Conservation (phyloP, 805 yeast genomes). For the Kluyveromyces dobzhanskii region DNA sequence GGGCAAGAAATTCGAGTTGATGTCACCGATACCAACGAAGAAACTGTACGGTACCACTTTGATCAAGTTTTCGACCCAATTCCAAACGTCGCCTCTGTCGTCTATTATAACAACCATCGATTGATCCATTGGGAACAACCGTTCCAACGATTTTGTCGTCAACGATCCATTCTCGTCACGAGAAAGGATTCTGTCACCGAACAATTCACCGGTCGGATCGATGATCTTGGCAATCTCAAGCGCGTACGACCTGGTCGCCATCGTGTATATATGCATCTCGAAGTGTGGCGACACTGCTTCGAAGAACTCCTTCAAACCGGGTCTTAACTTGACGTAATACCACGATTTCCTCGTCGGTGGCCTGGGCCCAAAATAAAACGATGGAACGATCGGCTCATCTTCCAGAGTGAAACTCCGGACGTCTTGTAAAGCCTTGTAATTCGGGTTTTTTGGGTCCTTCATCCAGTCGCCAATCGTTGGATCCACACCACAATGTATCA, state of each 20-base stretch:
- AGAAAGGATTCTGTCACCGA: conserved; percentile 85
- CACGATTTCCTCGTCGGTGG: conserved; percentile 59
- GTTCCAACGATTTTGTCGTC: conserved; percentile 77
- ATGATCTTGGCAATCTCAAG: conserved; percentile 79
- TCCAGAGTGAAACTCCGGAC: conserved; percentile 69
- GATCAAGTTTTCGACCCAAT: conserved; percentile 86
- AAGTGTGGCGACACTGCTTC: conserved; percentile 53
- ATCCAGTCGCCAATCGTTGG: conserved; percentile 98
- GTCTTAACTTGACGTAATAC: conserved; percentile 89
- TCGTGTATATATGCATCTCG: conserved; percentile 92
- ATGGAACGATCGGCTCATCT: conserved; percentile 58
- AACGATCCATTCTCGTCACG: conserved; percentile 92
- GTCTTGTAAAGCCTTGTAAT: conserved; percentile 75
- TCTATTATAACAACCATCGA: conserved; percentile 95
- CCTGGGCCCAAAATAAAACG: conserved; percentile 51
- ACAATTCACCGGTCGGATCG: conserved; percentile 79
- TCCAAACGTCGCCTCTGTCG: conserved; percentile 98
- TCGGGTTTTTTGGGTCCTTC: conserved; percentile 75
- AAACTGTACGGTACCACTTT: conserved; percentile 94
- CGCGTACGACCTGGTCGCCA: conserved; percentile 96
- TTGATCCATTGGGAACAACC: conserved; percentile 92
- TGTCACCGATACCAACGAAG: conserved; percentile 95
- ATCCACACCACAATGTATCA: conserved; percentile 95
- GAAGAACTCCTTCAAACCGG: conserved; percentile 73
- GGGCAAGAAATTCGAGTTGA: conserved; percentile 86